Conservation (phyloP, 1,284 basidiomycete species). For the Tylopilus sp. region DNA sequence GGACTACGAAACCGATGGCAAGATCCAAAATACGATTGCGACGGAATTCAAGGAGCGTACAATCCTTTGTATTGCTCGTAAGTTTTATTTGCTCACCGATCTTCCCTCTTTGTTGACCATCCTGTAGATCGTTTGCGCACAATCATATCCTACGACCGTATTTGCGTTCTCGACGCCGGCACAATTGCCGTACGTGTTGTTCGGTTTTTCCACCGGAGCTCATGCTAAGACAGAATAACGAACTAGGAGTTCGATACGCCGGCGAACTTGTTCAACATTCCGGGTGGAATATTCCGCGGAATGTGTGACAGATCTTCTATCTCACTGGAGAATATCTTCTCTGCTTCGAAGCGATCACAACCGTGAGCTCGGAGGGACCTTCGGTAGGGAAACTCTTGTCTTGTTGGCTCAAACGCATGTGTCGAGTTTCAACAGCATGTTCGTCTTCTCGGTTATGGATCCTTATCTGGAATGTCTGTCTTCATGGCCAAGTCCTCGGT, state of each 20-base stretch:
- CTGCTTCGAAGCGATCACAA: conserved; percentile 7
- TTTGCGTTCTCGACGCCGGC: conserved; percentile 74
- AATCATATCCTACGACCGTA: conserved; percentile 71
- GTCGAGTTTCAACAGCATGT: too few species aligned
- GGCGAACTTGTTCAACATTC: conserved; percentile 51
- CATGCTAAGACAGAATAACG: background rate
- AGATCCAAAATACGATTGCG: conserved; percentile 84
- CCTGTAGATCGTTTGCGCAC: conserved; percentile 65
- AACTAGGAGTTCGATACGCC: conserved; percentile 69
- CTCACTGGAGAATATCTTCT: conserved; percentile 57
- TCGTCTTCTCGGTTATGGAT: too few species aligned
- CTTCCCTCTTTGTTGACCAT: conserved; percentile 1
- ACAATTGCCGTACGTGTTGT: conserved; percentile 46
- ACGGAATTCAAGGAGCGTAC: conserved; percentile 79
- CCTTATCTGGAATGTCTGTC: background rate
- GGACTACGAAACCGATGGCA: conserved; percentile 79
- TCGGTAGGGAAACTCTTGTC: background rate
- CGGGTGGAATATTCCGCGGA: conserved; percentile 62
- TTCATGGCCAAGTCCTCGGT: background rate
- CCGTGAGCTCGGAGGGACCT: background rate
- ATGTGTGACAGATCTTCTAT: conserved; percentile 75
- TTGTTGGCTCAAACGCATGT: background rate
- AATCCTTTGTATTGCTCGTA: conserved; percentile 76
- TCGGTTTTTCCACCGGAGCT: background rate
- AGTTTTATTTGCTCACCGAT: conserved; percentile 23